phyloP scores from a whole-genome alignment of 768 basidiomycete genomes.

The Sporobolomyces pararoseus region DNA sequence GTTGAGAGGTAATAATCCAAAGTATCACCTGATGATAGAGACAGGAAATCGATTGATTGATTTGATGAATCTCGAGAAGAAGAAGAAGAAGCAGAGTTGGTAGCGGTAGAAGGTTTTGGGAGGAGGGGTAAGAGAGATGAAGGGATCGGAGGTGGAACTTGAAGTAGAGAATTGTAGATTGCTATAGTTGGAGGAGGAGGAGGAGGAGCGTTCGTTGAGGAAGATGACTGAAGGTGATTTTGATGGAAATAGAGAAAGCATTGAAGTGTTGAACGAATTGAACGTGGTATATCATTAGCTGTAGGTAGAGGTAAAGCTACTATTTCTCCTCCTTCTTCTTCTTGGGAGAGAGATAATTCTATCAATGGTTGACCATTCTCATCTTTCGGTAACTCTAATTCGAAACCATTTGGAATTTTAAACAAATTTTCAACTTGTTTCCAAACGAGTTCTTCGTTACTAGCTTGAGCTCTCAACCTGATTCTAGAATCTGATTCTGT shows the following conservation, averaged over 20 bases:
- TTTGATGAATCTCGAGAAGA: too few relatives aligned
- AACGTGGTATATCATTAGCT: constrained; percentile 26
- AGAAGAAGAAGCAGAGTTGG: not conserved
- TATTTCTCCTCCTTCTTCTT: constrained; percentile 7
- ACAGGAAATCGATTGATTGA: constrained; percentile 16
- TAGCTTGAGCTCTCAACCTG: constrained; percentile 22
- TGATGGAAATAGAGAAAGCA: constrained; percentile 32
- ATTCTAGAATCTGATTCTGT: not conserved
- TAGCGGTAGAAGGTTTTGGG: not conserved
- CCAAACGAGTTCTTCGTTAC: constrained; percentile 32
- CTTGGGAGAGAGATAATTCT: not conserved
- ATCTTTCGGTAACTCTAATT: not conserved
- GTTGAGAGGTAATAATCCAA: constrained; percentile 27
- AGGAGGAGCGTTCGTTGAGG: too few relatives aligned
- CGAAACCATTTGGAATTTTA: constrained; percentile 11
- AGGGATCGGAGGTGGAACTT: constrained; percentile 8
- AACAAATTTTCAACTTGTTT: constrained; percentile 22
- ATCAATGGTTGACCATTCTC: not conserved
- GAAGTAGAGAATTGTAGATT: constrained; percentile 14
- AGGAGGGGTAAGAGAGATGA: not conserved
- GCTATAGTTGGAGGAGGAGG: not conserved
- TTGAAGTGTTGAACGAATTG: constrained; percentile 27
- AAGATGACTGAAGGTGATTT: too few relatives aligned
- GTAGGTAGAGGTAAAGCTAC: constrained; percentile 12
- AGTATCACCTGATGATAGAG: constrained; percentile 33